Base-by-base conservation (phyloP, 345 rosid species). In the Xanthoceras sorbifolium region DNA sequence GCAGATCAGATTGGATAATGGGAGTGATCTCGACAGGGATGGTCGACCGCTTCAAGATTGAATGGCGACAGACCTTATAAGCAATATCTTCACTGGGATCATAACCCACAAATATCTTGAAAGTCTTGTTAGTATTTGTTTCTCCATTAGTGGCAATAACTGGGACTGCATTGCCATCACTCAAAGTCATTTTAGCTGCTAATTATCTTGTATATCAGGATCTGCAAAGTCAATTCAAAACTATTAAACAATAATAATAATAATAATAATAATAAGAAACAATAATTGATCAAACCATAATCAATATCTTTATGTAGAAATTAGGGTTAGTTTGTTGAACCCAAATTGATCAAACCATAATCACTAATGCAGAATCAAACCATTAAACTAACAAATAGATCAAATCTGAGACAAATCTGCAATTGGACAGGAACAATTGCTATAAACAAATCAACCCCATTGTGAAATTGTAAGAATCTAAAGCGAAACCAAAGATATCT, bases 11-110 rank as follows among this genome's bases (percentile, higher is more conserved):
- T 54, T 96, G 99, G 52, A 91, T 66, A 62, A 93, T 91, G 1
- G 99, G 97, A 25, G 59, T 80, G 82, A 96, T 88, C 83, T 91
- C 97, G 4, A 92, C 89, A 1, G 98, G 98, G 57, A 96, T 89
- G 2, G 98, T 89, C 48, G 99, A 82, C n/a, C 90, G 80, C 78
- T 91, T 93, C 76, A 82, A 52, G 70, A 96, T 79, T 0, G 99
- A 93, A 83, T 87, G 85, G 31, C 87, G 86, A 67, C 98, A 96
- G 14, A 96, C 99, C 91, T 90, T 77, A 71, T 83, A 96, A 1
- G 99, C 99, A 62, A 88, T 73, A 80, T 96, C 97, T 76, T 96
- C 99, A 0, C 89, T 83, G 5, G 97, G 93, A 83, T 96, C 99
- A 77, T 93, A 96, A 71, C 99, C 99, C 14, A 96, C 88, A n/a